Percentiles rank a stretch among this genome's conserved stretches.
Evolutionary conservation across 176 grass and related monocot genomes (phyloP).

Genomic region (barley (Hordeum vulgare)): MorexV3_pseudomolecules_assembly NC_058524.1:493982744-493983243

Average conservation of each 20-base stretch:
- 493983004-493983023: slow-evolving; percentile 23
- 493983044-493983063: slow-evolving; percentile 17
- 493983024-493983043: slow-evolving; percentile 40
- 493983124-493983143: not conserved
- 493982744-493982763: not conserved
- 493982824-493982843: slow-evolving; percentile 32
- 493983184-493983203: not conserved
- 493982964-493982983: slow-evolving; percentile 26
- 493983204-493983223: not conserved
- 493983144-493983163: not conserved
- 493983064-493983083: not conserved
- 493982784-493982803: slow-evolving; percentile 17
- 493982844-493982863: slow-evolving; percentile 55
- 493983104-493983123: not conserved
- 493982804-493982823: slow-evolving; percentile 37
- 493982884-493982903: slow-evolving; percentile 27
- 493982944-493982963: slow-evolving; percentile 48
- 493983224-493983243: not conserved
- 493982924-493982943: slow-evolving; percentile 14
- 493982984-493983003: slow-evolving; percentile 20
- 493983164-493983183: not conserved
- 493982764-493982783: not conserved
- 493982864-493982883: slow-evolving; percentile 46
- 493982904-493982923: not conserved
- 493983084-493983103: not conserved